A percentile compares a stretch with the other conserved stretches of the same genome.
phyloP scores from a whole-genome alignment of 169 alveolate genomes.

The Plasmodium cynomolgi region DNA sequence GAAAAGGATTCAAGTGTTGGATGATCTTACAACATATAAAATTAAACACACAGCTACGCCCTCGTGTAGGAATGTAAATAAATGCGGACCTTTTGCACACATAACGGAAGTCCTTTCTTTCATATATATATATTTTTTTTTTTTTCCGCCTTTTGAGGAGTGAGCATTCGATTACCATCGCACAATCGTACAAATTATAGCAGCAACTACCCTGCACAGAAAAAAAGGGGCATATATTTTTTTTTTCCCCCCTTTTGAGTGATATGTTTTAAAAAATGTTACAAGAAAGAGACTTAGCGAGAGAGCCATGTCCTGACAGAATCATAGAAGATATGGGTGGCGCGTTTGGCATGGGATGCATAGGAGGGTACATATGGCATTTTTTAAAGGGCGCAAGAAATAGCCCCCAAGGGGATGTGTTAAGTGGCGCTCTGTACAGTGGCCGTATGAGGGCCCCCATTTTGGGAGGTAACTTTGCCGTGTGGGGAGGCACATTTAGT shows the following conservation, averaged over 20 bases:
- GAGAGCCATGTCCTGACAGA: slow-evolving; percentile 97
- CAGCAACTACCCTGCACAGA: background rate
- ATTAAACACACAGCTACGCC: background rate
- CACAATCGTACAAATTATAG: background rate
- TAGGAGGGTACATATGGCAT: slow-evolving; percentile 95
- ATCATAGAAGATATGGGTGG: slow-evolving; percentile 97
- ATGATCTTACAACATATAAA: background rate
- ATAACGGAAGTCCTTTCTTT: background rate
- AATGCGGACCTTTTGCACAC: background rate
- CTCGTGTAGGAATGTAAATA: background rate
- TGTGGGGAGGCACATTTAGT: slow-evolving; percentile 97
- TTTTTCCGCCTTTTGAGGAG: background rate
- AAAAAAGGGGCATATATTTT: background rate
- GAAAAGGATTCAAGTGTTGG: slow-evolving; percentile 1
- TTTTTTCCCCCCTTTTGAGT: background rate
- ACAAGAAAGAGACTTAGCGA: slow-evolving; percentile 88
- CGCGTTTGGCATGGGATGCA: slow-evolving; percentile 96
- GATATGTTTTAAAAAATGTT: slow-evolving; percentile 69
- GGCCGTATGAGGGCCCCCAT: slow-evolving; percentile 94
- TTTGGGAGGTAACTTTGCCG: slow-evolving; percentile 96
- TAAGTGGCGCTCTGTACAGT: slow-evolving; percentile 93
- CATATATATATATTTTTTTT: background rate
- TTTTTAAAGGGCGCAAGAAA: slow-evolving; percentile 94
- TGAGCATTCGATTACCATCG: background rate
- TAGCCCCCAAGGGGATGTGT: slow-evolving; percentile 91